Evolutionary conservation across 108 stramenopile genomes (phyloP).

Genomic region (Chaetoceros tenuissimus): DNA sequence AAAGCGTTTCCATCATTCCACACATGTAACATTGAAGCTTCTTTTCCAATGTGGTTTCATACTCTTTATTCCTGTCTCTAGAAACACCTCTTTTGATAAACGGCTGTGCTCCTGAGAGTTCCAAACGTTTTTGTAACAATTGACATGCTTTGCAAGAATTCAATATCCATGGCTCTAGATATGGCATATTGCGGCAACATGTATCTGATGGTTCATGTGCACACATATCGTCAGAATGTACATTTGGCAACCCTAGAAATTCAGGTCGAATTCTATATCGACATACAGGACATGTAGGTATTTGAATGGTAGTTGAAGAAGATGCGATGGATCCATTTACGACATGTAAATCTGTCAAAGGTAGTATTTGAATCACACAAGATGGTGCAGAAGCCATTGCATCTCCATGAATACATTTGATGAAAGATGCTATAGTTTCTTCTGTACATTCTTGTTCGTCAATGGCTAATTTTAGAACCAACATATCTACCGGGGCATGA

Average conservation of each 20-base stretch:
- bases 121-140: conserved; percentile 46
- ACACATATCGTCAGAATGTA: conserved; percentile 48
- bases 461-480: too few relatives aligned
- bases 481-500: too few relatives aligned
- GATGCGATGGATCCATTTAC: neutral
- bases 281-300: conserved; percentile 78
- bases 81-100: neutral
- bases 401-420: neutral
- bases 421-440: too few relatives aligned
- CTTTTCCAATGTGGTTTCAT: conserved; percentile 10
- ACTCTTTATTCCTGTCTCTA: neutral
- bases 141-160: conserved; percentile 63
- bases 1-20: conserved; percentile 69
- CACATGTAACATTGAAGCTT: conserved; percentile 59
- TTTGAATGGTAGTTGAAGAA: neutral
- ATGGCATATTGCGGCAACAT: conserved; percentile 56
- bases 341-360: neutral
- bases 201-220: conserved; percentile 50
- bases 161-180: conserved; percentile 45
- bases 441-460: too few relatives aligned
- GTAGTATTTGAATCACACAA: neutral
- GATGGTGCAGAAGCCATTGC: neutral
- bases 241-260: conserved; percentile 48
- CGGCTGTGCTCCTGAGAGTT: conserved; percentile 8
- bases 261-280: conserved; percentile 64